phyloP scores from a whole-genome alignment of 202 grass and related monocot species.

The Panicum hallii region DNA sequence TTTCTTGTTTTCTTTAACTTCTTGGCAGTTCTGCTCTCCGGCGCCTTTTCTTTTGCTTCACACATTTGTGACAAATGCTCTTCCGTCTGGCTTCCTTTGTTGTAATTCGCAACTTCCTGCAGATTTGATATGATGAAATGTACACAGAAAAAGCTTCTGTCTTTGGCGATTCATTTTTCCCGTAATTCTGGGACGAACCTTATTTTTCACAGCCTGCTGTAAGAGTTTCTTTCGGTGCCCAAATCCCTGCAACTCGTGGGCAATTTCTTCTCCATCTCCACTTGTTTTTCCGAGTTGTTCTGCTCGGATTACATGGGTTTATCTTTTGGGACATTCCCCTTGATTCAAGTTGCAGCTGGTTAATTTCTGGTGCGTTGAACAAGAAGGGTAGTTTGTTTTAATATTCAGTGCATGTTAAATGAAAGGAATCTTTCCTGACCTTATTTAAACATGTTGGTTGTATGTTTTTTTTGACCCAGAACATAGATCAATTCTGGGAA shows the following conservation, averaged over 20 bases:
- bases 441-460: not conserved
- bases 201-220: not conserved
- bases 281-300: not conserved
- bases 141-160: not conserved
- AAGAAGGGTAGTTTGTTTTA: not conserved
- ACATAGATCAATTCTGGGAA: not conserved
- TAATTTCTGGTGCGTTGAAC: not conserved
- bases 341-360: not conserved
- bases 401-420: not conserved
- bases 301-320: not conserved
- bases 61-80: not conserved
- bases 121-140: not conserved
- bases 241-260: not conserved
- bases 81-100: not conserved
- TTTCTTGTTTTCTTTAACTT: not conserved
- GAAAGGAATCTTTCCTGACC: too few relatives aligned
- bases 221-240: not conserved
- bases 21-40: not conserved
- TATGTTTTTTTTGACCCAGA: not conserved
- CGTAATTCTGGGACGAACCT: not conserved
- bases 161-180: not conserved
- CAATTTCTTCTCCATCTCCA: not conserved
- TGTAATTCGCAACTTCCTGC: not conserved
- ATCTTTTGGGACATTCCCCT: conserved; percentile 6
- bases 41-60: not conserved